A percentile compares a stretch with the other conserved stretches of the same genome.
phyloP scores from a whole-genome alignment of 768 basidiomycete genomes.

The Cystofilobasidium bisporidii region DNA sequence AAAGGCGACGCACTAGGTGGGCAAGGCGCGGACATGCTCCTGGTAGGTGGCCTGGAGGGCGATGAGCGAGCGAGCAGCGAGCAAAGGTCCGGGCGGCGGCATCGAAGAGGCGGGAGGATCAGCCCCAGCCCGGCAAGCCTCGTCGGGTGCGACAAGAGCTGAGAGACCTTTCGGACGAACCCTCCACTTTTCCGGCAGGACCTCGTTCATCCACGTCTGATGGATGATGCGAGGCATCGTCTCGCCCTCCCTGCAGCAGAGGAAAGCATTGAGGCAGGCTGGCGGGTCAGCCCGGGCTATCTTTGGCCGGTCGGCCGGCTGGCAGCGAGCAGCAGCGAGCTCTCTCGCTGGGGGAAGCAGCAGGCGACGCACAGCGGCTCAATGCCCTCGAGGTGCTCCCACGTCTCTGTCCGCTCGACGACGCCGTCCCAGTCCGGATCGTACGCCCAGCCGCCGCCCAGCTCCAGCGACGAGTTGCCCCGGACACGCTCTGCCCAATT shows the following conservation, averaged over 20 bases:
- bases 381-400: slow-evolving; percentile 36
- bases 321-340: no score
- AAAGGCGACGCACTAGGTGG: slow-evolving; percentile 73
- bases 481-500: slow-evolving; percentile 35
- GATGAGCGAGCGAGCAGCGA: no score
- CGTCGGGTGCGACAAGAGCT: background rate
- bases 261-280: slow-evolving; percentile 1
- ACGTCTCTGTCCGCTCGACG: slow-evolving; percentile 34
- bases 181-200: slow-evolving; percentile 69
- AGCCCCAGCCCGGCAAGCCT: background rate
- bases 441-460: background rate
- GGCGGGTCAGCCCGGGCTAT: background rate
- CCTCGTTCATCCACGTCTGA: slow-evolving; percentile 95
- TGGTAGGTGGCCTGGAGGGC: slow-evolving; percentile 53
- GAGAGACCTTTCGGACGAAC: slow-evolving; percentile 19
- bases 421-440: slow-evolving; percentile 34
- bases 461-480: background rate
- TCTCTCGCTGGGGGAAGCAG: no score
- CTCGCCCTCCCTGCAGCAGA: slow-evolving; percentile 52
- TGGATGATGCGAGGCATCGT: slow-evolving; percentile 86
- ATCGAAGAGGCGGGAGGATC: background rate
- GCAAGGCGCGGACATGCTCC: slow-evolving; percentile 80
- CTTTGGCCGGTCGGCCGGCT: no score
- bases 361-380: slow-evolving; percentile 34
- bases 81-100: no score